phyloP scores from a whole-genome alignment of 2,329 filamentous ascomycete genomes.

The Cadophora luteo-olivacea region DNA sequence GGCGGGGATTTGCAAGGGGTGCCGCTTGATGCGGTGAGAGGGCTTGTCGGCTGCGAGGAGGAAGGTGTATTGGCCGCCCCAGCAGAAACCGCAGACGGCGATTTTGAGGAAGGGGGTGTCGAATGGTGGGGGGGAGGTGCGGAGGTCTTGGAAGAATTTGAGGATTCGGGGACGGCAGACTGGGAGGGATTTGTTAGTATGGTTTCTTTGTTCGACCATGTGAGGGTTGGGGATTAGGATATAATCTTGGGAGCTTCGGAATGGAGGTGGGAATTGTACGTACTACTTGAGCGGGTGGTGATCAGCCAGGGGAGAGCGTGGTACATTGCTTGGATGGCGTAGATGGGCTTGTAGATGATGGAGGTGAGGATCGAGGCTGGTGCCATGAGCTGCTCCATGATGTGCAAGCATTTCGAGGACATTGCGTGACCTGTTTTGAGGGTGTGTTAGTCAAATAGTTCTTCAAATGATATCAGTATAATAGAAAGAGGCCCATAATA shows the following conservation, averaged over 20 bases:
- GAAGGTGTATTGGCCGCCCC: conserved; percentile 63
- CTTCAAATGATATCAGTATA: neutral
- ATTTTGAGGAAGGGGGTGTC: conserved; percentile 48
- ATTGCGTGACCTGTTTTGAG: conserved; percentile 31
- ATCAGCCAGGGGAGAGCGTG: conserved; percentile 30
- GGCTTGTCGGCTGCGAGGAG: conserved; percentile 52
- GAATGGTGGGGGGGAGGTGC: conserved; percentile 40
- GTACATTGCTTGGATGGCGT: conserved; percentile 51
- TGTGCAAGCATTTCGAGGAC: conserved; percentile 19
- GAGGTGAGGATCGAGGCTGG: conserved; percentile 35
- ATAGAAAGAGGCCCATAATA: too few species aligned
- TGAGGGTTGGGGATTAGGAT: neutral
- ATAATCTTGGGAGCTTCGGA: neutral
- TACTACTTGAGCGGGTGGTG: conserved; percentile 28
- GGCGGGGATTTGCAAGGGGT: conserved; percentile 26
- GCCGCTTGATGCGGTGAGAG: conserved; percentile 32
- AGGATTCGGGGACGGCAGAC: conserved; percentile 46
- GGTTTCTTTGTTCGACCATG: neutral
- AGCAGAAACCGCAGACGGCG: conserved; percentile 66
- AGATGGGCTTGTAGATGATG: conserved; percentile 45
- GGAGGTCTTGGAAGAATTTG: conserved; percentile 48
- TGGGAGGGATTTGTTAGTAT: neutral
- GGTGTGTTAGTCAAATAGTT: neutral
- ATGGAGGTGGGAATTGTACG: neutral
- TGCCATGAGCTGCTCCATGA: conserved; percentile 34